phyloP scores from a whole-genome alignment of 2,329 filamentous ascomycete genomes.

The Fusarium cyanostomum region DNA sequence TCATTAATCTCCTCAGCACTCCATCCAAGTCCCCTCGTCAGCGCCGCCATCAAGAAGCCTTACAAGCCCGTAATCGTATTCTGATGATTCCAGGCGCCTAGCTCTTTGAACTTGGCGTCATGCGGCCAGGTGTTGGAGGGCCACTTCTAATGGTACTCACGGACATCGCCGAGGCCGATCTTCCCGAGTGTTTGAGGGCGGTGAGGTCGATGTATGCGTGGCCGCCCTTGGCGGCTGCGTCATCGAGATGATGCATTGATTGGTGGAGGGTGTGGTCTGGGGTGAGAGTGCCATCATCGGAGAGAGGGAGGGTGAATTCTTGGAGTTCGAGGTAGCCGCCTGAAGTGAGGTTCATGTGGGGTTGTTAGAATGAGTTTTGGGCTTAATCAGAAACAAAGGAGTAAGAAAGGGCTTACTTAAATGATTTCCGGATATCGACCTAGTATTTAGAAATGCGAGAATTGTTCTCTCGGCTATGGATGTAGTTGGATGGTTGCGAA shows the following conservation, averaged over 20 bases:
- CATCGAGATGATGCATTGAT: conserved; percentile 1
- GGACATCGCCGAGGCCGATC: conserved; percentile 4
- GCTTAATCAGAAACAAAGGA: no score
- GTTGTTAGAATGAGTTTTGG: not conserved
- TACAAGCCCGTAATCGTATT: conserved; percentile 8
- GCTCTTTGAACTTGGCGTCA: conserved; percentile 4
- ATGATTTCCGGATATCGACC: conserved; percentile 1
- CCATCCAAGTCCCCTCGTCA: conserved; percentile 8
- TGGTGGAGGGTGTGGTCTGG: not conserved
- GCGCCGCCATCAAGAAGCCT: conserved; percentile 7
- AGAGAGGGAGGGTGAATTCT: conserved; percentile 4
- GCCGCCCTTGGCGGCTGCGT: conserved; percentile 1
- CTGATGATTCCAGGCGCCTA: conserved; percentile 6
- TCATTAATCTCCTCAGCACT: conserved; percentile 1
- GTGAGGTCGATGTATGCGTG: conserved; percentile 10
- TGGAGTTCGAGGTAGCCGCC: conserved; percentile 17
- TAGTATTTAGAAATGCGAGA: conserved; percentile 4
- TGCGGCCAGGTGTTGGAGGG: conserved; percentile 13
- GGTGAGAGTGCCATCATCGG: conserved; percentile 6
- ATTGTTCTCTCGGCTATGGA: conserved; percentile 15
- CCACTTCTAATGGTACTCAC: conserved; percentile 9
- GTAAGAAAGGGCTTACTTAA: not conserved
- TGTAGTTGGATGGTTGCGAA: conserved; percentile 8
- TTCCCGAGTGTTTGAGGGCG: not conserved
- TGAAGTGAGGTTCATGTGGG: not conserved